Evolutionary conservation across 2,329 filamentous ascomycete genomes (phyloP).

Genomic region (Daldinia sp.): DNA sequence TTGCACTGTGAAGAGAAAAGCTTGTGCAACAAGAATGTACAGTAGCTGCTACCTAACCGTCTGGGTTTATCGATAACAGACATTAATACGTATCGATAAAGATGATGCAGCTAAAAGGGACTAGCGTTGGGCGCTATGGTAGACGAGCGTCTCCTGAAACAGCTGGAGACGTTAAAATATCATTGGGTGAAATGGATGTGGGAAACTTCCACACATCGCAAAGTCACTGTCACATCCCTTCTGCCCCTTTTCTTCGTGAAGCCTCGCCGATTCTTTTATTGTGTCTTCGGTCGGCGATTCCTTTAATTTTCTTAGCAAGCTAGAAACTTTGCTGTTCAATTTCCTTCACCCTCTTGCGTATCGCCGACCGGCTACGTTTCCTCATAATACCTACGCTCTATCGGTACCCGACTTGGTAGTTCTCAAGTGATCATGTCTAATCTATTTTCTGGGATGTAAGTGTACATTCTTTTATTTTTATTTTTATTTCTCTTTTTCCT

Average conservation of each 20-base stretch:
- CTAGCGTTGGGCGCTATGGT: slow-evolving; percentile 35
- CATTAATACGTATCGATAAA: slow-evolving; percentile 7
- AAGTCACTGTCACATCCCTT: slow-evolving; percentile 30
- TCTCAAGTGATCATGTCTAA: slow-evolving; percentile 64
- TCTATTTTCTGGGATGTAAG: slow-evolving; percentile 73
- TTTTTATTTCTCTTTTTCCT: slow-evolving; percentile 23
- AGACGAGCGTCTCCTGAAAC: slow-evolving; percentile 43
- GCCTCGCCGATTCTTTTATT: slow-evolving; percentile 25
- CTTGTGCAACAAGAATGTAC: background rate
- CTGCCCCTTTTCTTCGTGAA: slow-evolving; percentile 32
- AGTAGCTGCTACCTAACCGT: no score
- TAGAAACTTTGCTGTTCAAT: slow-evolving; percentile 10
- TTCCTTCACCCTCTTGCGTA: slow-evolving; percentile 10
- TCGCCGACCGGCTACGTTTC: slow-evolving; percentile 20
- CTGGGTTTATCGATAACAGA: background rate
- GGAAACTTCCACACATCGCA: slow-evolving; percentile 42
- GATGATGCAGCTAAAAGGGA: slow-evolving; percentile 18
- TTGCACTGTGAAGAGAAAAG: slow-evolving; percentile 1
- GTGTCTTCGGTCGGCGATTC: slow-evolving; percentile 14
- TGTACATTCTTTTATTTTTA: slow-evolving; percentile 46
- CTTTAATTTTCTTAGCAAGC: background rate
- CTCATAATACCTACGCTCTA: slow-evolving; percentile 13
- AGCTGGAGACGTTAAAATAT: slow-evolving; percentile 32
- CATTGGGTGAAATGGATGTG: slow-evolving; percentile 41
- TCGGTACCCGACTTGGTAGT: slow-evolving; percentile 41